Conservation (phyloP, 495 filamentous ascomycete species). For the Pyrenula aspistea region DNA sequence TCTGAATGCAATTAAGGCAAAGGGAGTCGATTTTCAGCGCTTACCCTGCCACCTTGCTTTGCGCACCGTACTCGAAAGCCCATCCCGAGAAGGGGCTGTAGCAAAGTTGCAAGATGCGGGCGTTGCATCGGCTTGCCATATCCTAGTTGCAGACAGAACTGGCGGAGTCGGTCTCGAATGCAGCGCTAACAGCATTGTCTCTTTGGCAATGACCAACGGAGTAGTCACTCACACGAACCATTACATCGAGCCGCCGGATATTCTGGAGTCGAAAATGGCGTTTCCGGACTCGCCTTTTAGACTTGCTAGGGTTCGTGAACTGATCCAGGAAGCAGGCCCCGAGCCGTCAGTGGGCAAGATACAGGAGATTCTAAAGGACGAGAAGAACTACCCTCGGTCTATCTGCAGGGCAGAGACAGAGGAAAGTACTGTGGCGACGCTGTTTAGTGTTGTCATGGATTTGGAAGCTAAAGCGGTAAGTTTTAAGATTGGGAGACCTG, state of each 20-base stretch:
- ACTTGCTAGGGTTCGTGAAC: not conserved
- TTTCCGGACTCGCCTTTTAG: not conserved
- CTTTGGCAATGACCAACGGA: conserved; percentile 9
- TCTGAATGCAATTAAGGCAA: conserved; percentile 53
- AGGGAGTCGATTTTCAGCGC: conserved; percentile 38
- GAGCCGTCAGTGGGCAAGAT: not conserved
- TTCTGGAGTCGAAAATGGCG: not conserved
- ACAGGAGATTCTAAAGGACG: not conserved
- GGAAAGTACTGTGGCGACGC: not conserved
- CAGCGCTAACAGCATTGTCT: not conserved
- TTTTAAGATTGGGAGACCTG: not conserved
- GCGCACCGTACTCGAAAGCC: conserved; percentile 43
- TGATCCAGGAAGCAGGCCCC: not conserved
- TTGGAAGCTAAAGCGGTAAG: not conserved
- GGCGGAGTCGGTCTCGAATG: conserved; percentile 42
- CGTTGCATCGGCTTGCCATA: conserved; percentile 49
- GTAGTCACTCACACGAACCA: conserved; percentile 54
- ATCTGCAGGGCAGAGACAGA: not conserved
- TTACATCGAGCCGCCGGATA: conserved; percentile 22
- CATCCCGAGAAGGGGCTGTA: conserved; percentile 38
- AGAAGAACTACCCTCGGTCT: not conserved
- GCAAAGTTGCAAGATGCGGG: conserved; percentile 33
- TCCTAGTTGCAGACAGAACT: conserved; percentile 44
- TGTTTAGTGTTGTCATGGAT: not conserved
- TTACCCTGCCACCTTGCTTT: conserved; percentile 55